Base-by-base conservation (phyloP, 169 alveolate genomes). In the Neospora caninum region DNA sequence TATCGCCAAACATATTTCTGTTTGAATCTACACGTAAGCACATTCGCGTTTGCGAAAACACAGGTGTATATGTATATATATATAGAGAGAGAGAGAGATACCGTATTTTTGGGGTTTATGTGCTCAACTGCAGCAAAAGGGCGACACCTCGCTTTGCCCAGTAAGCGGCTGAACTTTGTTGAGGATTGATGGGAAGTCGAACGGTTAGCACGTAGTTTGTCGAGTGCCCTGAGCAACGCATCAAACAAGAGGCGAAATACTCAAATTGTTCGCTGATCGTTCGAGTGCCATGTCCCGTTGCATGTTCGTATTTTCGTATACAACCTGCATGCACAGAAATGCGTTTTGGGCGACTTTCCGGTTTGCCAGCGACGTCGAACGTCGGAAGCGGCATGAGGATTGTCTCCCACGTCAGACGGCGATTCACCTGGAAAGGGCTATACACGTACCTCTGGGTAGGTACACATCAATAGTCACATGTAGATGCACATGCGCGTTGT, bases 121-220 rank as follows among this genome's bases (percentile, higher is more conserved):
- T 95, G 53, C 93, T 95, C 36, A 92, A 84, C 94, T 98, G 98
- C 73, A 98, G 96, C 92, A 98, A 94, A 96, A 98, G 96, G 73
- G 99, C 99, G 54, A 98, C 99, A 64, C 99, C 99, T 93, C 99
- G 97, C 97, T 98, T 98, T 29, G 97, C 95, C 99, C 99, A 98
- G 96, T 98, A 98, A 78, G 95, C 49, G 43, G 22, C 95, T 82
- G 97, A 97, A 45, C 96, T 88, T 93, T 98, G 99, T 53, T 97
- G 97, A 88, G 97, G 96, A 36, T 97, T 96, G 49, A 97, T 97
- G 31, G 98, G 97, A 54, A 98, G 95, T 49, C 95, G 92, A 64
- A 98, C 96, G 88, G 97, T 95, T 92, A 97, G 92, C n/a, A 98
- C 99, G 95, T 96, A 98, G 97, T 98, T 98, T 34, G 99, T 98